Evolutionary conservation across 1,284 basidiomycete species (phyloP).

Genomic region (Coriolopsis trogii): DNA sequence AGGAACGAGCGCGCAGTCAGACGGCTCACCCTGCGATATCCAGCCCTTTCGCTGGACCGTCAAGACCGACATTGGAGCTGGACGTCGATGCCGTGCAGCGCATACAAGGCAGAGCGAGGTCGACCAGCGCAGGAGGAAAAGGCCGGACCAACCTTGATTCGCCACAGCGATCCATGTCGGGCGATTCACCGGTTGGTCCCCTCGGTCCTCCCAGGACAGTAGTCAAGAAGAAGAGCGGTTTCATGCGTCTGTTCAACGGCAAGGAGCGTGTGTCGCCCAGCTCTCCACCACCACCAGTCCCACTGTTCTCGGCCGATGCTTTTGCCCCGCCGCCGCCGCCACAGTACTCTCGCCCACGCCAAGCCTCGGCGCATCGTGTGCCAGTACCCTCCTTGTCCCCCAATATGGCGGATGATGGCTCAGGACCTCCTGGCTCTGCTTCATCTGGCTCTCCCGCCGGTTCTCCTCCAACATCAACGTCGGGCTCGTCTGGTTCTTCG

Average conservation of each 20-base stretch:
- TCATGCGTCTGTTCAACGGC: conserved; percentile 76
- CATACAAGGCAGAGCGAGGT: conserved; percentile 39
- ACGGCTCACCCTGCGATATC: conserved; percentile 42
- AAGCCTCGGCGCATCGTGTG: conserved; percentile 39
- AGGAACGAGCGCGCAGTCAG: conserved; percentile 54
- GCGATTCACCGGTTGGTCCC: conserved; percentile 61
- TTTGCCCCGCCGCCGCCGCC: conserved; percentile 14
- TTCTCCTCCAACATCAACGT: conserved; percentile 22
- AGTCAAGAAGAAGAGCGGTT: conserved; percentile 67
- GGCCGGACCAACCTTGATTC: conserved; percentile 47
- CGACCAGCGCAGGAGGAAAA: conserved; percentile 60
- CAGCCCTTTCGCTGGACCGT: conserved; percentile 23
- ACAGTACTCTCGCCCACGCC: conserved; percentile 20
- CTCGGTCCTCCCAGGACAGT: conserved; percentile 25
- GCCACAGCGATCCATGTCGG: conserved; percentile 39
- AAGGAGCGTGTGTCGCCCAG: conserved; percentile 40
- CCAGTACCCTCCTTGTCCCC: conserved; percentile 45
- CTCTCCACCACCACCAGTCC: conserved; percentile 55
- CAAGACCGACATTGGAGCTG: conserved; percentile 12
- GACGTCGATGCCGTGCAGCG: conserved; percentile 18
- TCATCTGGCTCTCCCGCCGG: conserved; percentile 16
- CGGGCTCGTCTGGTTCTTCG: conserved; percentile 11
- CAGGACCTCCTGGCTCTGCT: not conserved
- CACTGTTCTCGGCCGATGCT: conserved; percentile 44
- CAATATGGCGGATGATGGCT: conserved; percentile 22